These are phyloP conservation scores for Hypocrella siamensis DNA, from an alignment of 2,329 filamentous ascomycete genomes.

Conservation along the genomic window DNA sequence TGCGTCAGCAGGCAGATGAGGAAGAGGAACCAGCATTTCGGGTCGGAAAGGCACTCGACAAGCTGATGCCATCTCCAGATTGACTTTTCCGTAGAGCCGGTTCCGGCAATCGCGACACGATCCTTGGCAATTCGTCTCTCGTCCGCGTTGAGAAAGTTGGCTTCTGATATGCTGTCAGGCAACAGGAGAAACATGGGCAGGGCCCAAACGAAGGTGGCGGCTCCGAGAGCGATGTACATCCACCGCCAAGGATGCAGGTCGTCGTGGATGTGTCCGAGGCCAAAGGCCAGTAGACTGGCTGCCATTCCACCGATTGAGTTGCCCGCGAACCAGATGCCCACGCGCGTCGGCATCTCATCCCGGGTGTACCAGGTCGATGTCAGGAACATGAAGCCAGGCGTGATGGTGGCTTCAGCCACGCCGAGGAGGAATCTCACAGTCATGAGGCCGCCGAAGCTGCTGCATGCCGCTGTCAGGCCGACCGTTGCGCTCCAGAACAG, in stretches of 20 bases:
- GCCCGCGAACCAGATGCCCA: constrained; percentile 40
- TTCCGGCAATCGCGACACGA: constrained; percentile 32
- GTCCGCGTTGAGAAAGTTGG: constrained; percentile 38
- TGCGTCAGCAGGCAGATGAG: constrained; percentile 34
- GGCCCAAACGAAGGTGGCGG: constrained; percentile 33
- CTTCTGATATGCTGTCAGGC: constrained; percentile 36
- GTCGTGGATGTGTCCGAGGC: constrained; percentile 35
- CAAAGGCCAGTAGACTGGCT: constrained; percentile 36
- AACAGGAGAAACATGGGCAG: constrained; percentile 30
- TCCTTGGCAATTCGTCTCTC: constrained; percentile 32
- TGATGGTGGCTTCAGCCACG: constrained; percentile 35
- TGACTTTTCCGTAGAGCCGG: constrained; percentile 31
- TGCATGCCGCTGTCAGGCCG: constrained; percentile 24
- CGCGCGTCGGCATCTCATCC: constrained; percentile 29
- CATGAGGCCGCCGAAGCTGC: constrained; percentile 19
- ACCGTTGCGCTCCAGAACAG: constrained; percentile 32
- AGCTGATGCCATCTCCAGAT: constrained; percentile 35
- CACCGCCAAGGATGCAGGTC: constrained; percentile 34
- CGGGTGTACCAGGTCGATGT: constrained; percentile 35
- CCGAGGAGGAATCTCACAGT: constrained; percentile 36
- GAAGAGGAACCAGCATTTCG: constrained; percentile 45
- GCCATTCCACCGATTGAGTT: constrained; percentile 31
- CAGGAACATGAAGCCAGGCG: constrained; percentile 36
- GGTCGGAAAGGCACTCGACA: constrained; percentile 36
- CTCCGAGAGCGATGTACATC: constrained; percentile 41